These are phyloP conservation scores for Phanerochaete sordida DNA, from an alignment of 768 basidiomycete species.

Conservation along the genomic window DNA sequence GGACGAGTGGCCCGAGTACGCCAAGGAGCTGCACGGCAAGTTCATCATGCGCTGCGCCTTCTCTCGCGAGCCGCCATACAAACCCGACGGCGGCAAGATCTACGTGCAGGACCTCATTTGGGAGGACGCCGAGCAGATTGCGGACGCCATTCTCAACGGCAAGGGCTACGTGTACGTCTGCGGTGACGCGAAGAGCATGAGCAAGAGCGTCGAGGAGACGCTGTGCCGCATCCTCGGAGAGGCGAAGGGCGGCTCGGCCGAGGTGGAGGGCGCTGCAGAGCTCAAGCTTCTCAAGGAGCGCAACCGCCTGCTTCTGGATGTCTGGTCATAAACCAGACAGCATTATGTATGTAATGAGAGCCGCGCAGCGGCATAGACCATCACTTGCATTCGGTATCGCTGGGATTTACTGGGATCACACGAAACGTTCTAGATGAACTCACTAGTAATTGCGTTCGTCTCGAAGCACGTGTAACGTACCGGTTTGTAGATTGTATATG, in stretches of 20 bases:
- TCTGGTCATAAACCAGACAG: conserved; percentile 71
- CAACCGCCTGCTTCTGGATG: conserved; percentile 81
- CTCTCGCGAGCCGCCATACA: conserved; percentile 84
- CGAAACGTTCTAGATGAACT: background rate
- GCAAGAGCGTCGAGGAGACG: conserved; percentile 89
- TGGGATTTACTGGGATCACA: background rate
- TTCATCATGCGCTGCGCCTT: conserved; percentile 88
- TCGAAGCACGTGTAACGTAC: background rate
- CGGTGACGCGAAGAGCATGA: conserved; percentile 96
- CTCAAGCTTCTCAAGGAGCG: conserved; percentile 94
- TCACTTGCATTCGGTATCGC: no score
- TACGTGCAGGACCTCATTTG: conserved; percentile 98
- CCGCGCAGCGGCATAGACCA: background rate
- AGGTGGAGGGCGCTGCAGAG: conserved; percentile 88
- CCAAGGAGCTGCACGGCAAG: conserved; percentile 84
- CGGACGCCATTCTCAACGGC: conserved; percentile 85
- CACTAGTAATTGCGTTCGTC: background rate
- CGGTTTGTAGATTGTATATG: conserved; percentile 3
- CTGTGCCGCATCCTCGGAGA: conserved; percentile 83
- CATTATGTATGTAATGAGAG: no score
- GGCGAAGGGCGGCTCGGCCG: conserved; percentile 87
- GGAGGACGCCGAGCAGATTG: conserved; percentile 80
- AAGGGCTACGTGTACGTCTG: conserved; percentile 98
- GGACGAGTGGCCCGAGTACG: conserved; percentile 92
- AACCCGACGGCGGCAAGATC: conserved; percentile 89